Percentiles rank a stretch among this genome's conserved stretches.
Evolutionary conservation across 2,329 filamentous ascomycete species (phyloP).

Genomic region (Chaetomium olivaceum): DNA sequence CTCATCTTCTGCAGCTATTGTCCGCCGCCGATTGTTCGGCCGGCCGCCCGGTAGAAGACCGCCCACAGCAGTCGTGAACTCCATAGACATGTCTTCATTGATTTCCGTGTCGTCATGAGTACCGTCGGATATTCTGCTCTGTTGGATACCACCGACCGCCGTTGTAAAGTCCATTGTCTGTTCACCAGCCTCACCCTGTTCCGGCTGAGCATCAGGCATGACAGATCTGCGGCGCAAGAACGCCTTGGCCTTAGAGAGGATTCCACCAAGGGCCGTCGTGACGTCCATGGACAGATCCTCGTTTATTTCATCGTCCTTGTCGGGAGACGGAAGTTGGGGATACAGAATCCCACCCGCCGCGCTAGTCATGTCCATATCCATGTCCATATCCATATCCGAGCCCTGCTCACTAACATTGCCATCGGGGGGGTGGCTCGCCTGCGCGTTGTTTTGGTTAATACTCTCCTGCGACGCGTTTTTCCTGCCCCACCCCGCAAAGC

Average conservation of each 20-base stretch:
- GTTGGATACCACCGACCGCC: constrained; percentile 70
- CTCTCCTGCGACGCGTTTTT: constrained; percentile 43
- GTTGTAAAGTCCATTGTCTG: constrained; percentile 85
- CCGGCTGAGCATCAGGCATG: constrained; percentile 29
- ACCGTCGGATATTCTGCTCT: constrained; percentile 35
- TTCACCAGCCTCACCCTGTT: constrained; percentile 51
- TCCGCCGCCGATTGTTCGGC: constrained; percentile 31
- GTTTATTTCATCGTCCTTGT: constrained; percentile 42
- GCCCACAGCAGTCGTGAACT: constrained; percentile 68
- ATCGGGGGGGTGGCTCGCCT: constrained; percentile 1
- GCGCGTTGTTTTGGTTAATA: background rate
- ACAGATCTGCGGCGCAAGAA: constrained; percentile 33
- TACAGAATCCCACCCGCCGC: constrained; percentile 47
- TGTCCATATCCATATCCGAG: constrained; percentile 50
- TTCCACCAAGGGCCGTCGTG: constrained; percentile 77
- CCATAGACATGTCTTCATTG: constrained; percentile 77
- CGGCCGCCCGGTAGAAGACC: constrained; percentile 45
- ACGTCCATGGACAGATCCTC: constrained; percentile 93
- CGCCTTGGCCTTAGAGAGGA: constrained; percentile 55
- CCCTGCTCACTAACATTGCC: constrained; percentile 47
- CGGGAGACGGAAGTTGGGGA: constrained; percentile 21
- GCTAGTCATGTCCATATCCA: constrained; percentile 65
- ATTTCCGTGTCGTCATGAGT: constrained; percentile 44
- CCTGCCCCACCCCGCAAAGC: constrained; percentile 71
- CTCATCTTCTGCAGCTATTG: constrained; percentile 34